Evolutionary conservation across 1,284 basidiomycete genomes (phyloP).

Genomic region (Marasmius tenuissimus): DNA sequence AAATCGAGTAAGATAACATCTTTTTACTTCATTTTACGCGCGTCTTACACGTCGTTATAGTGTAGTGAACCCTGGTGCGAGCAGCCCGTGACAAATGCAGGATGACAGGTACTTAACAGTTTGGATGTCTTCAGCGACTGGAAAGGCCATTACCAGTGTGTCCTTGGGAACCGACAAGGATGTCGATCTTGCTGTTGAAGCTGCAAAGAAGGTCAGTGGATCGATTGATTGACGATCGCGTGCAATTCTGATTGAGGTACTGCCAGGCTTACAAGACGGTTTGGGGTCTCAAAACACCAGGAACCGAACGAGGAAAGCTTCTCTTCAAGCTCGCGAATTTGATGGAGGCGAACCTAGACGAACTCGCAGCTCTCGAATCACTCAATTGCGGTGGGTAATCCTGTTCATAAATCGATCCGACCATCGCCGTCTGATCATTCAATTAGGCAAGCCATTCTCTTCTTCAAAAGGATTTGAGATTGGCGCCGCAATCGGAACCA

Average conservation of each 20-base stretch:
- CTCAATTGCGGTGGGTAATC: slow-evolving; percentile 49
- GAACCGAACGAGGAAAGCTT: slow-evolving; percentile 54
- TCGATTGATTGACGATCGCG: background rate
- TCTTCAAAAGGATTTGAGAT: slow-evolving; percentile 63
- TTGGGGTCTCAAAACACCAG: slow-evolving; percentile 58
- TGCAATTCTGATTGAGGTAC: too few species aligned
- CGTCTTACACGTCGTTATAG: slow-evolving; percentile 11
- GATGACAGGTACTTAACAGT: background rate
- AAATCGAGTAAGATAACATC: slow-evolving; percentile 21
- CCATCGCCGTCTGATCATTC: slow-evolving; percentile 37
- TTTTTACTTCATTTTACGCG: background rate
- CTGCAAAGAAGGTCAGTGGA: slow-evolving; percentile 46
- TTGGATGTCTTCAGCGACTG: slow-evolving; percentile 18
- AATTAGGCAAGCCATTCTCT: slow-evolving; percentile 26
- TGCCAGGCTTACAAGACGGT: slow-evolving; percentile 52
- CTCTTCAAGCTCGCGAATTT: slow-evolving; percentile 62
- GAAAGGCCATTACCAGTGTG: slow-evolving; percentile 21
- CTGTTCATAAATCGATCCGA: slow-evolving; percentile 42
- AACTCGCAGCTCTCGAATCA: slow-evolving; percentile 62
- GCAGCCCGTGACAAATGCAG: background rate
- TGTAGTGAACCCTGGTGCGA: slow-evolving; percentile 22
- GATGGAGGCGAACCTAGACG: slow-evolving; percentile 63
- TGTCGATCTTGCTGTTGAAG: slow-evolving; percentile 30
- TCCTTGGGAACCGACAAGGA: slow-evolving; percentile 22
- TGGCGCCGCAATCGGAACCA: slow-evolving; percentile 48